phyloP scores from a whole-genome alignment of 495 filamentous ascomycete species.

The Neurospora sp. region DNA sequence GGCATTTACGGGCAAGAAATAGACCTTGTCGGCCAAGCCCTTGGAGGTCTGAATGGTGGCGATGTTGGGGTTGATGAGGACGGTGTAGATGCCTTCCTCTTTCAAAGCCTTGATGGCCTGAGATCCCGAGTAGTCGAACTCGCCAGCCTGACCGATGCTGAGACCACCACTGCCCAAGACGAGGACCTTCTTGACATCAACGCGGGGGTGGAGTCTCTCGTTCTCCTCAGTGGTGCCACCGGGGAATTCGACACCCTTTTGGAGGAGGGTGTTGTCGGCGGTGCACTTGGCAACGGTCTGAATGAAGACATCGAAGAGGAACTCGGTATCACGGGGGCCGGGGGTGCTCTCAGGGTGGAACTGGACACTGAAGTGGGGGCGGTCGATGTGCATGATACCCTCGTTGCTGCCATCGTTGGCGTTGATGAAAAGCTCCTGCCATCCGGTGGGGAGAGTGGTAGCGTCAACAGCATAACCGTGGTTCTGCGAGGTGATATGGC shows the following conservation, averaged over 20 bases:
- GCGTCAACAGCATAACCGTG: slow-evolving; percentile 91
- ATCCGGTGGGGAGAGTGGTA: slow-evolving; percentile 58
- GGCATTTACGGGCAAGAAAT: slow-evolving; percentile 93
- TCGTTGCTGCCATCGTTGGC: slow-evolving; percentile 98
- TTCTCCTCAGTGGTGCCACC: slow-evolving; percentile 74
- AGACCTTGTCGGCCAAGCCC: slow-evolving; percentile 94
- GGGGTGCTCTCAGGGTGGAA: slow-evolving; percentile 97
- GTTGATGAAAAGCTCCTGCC: slow-evolving; percentile 93
- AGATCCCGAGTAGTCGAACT: slow-evolving; percentile 96
- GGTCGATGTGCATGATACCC: slow-evolving; percentile 77
- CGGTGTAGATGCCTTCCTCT: slow-evolving; percentile 86
- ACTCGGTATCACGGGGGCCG: slow-evolving; percentile 93
- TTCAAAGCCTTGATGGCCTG: slow-evolving; percentile 94
- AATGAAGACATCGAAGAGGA: slow-evolving; percentile 94
- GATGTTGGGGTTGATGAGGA: slow-evolving; percentile 98
- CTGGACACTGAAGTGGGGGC: slow-evolving; percentile 94
- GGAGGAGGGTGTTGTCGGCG: slow-evolving; percentile 49
- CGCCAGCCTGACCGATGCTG: slow-evolving; percentile 93
- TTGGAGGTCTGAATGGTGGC: slow-evolving; percentile 98
- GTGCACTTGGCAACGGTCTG: slow-evolving; percentile 60
- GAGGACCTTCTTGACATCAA: slow-evolving; percentile 85
- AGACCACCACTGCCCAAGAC: slow-evolving; percentile 89
- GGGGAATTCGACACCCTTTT: slow-evolving; percentile 68
- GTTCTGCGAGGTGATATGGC: slow-evolving; percentile 98
- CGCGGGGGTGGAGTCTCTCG: slow-evolving; percentile 58